These are phyloP conservation scores for Suillus paluster DNA, from an alignment of 768 basidiomycete species.

Conservation along the genomic window DNA sequence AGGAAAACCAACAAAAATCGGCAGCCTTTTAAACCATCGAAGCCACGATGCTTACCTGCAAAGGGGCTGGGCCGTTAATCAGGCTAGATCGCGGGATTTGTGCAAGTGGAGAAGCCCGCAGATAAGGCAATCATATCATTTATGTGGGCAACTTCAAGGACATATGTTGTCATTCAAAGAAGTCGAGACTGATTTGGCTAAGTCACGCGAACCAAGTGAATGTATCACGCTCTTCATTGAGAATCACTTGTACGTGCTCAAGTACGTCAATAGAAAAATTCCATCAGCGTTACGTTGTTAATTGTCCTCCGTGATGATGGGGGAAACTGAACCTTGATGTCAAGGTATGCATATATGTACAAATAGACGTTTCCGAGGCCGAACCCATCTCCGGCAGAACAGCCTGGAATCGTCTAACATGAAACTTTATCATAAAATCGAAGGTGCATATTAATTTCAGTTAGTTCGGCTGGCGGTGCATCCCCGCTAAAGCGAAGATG, in stretches of 20 bases:
- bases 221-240: conserved; percentile 21
- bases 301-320: conserved; percentile 25
- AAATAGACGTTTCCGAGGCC: conserved; percentile 24
- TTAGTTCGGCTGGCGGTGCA: conserved; percentile 38
- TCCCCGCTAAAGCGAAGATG: conserved; percentile 37
- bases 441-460: conserved; percentile 19
- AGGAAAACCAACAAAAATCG: conserved; percentile 27
- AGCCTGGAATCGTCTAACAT: conserved; percentile 4
- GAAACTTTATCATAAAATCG: conserved; percentile 10
- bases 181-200: conserved; percentile 27
- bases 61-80: conserved; percentile 54
- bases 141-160: conserved; percentile 16
- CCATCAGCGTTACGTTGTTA: conserved; percentile 38
- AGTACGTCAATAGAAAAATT: conserved; percentile 39
- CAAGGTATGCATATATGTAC: conserved; percentile 37
- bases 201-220: conserved; percentile 33
- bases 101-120: conserved; percentile 49
- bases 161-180: conserved; percentile 23
- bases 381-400: conserved; percentile 9
- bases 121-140: conserved; percentile 32
- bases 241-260: conserved; percentile 28
- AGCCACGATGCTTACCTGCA: conserved; percentile 29
- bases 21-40: conserved; percentile 43
- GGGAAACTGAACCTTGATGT: conserved; percentile 18
- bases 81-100: conserved; percentile 60